Base-by-base conservation (phyloP, 495 filamentous ascomycete genomes). In the Penicillium ochrochloron region DNA sequence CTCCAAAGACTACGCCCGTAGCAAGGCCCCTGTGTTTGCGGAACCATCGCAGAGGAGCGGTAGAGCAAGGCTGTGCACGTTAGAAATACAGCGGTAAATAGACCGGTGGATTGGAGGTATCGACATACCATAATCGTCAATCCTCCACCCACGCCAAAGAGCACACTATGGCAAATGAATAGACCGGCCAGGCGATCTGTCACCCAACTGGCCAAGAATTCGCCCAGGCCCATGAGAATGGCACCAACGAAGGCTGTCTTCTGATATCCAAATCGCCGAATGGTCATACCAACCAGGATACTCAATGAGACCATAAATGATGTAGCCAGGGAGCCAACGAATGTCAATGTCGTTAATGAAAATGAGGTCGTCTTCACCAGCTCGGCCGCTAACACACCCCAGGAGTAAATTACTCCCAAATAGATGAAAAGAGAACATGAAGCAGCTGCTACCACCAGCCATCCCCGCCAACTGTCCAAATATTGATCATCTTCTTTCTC, bases 91-190 rank as follows among this genome's bases (percentile, higher is more conserved):
- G 15, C 52, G 27, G 21, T 44, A 25, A 9, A 55, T 8, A 27
- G 25, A 11, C 31, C 14, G 37, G 37, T 19, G 1, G 2, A 11
- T 50, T 12, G 23, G 15, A 19, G 41, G 1, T 8, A 39, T 27
- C 25, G 11, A 50, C 61, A 63, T 63, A 63, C 61, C 61, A 63
- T 27, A 27, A 63, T 63, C 15, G 52, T 63, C 52, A 63, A 57
- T 15, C 61, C 61, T 57, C 61, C 61, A 41, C 61, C 61, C 11
- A 63, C 41, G 39, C 61, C 61, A 57, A 63, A 63, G n/a, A 63
- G 23, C n/a, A 63, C 61, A 10, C 61, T 46, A 35, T 63, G 61
- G 34, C 61, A 63, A 35, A 63, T 63, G 52, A 63, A 63, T 21
- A 63, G 29, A 17, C 61, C 61, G 5, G 39, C 51, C 52, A 63